Evolutionary conservation across 164 flowering plant genomes (phyloP).

Genomic region (Santalum album): DNA sequence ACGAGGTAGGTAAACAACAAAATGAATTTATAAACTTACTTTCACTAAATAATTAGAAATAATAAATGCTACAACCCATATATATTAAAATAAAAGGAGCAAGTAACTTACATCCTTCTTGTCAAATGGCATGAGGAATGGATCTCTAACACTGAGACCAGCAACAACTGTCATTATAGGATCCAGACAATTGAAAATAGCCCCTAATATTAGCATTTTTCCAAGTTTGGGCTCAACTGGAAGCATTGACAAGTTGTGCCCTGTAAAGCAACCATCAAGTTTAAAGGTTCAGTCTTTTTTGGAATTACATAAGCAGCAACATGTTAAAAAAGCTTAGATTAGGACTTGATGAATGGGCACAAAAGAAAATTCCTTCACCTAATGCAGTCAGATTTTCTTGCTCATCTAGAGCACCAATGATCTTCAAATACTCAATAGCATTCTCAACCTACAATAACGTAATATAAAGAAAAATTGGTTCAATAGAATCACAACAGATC

Average conservation of each 20-base stretch:
- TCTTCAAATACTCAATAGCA: conserved; percentile 81
- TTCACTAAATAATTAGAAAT: too few relatives aligned
- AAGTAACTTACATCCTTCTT: conserved; percentile 74
- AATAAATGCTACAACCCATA: too few relatives aligned
- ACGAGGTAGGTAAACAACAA: too few relatives aligned
- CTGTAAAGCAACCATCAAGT: conserved; percentile 29
- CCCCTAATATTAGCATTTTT: conserved; percentile 89
- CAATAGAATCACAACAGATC: not conserved
- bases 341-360: not conserved
- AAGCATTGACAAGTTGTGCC: conserved; percentile 74
- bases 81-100: not conserved
- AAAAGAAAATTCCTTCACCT: conserved; percentile 30
- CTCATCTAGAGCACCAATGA: conserved; percentile 83
- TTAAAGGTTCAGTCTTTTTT: not conserved
- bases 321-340: not conserved
- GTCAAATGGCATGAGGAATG: conserved; percentile 76
- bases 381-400: conserved; percentile 72
- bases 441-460: conserved; percentile 69
- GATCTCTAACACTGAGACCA: conserved; percentile 91
- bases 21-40: too few relatives aligned
- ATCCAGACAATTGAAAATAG: conserved; percentile 81
- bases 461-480: not conserved
- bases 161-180: conserved; percentile 85
- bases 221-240: conserved; percentile 99
- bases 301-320: too few relatives aligned